Evolutionary conservation across 2,329 filamentous ascomycete species (phyloP), one percentile per base, ranked within the genome.

Genomic region (Monilinia fructigena): DNA sequence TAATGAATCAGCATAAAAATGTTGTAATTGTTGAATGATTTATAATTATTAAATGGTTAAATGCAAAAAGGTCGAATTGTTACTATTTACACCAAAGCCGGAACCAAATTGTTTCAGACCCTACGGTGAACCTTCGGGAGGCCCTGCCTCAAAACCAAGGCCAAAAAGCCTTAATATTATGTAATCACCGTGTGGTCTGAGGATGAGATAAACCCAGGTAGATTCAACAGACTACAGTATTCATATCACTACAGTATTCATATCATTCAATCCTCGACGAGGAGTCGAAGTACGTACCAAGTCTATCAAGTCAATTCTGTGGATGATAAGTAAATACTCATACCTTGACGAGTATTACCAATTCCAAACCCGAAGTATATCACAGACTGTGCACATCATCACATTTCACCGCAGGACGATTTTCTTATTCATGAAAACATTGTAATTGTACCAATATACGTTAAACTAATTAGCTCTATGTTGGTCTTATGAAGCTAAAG

Each of bases 401-500:
- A 48, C 7, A 14, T 4, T 47, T 16, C 14, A 18, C 40, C 8
- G 5, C 14, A 58, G 31, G 28, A 45, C 14, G 12, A 12, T 7
- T 2, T 20, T 58, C 10, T 45, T 31, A 28, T 20, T 45, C 4
- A 45, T 23, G n/a, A 18, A 26, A 61, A 26, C n/a, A 52, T 14
- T 50, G 28, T 23, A 50, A 18, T 61, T 10, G 28, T 38, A 61
- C 2, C n/a, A n/a, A 28, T 50, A 23, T 23, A 50, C 20, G 8
- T 61, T n/a, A 50, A 42, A 23, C 40, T 42, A 61, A 26, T 5
- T 50, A 61, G 47, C 20, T 61, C 58, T 61, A 61, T 50, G 7
- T 1, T 61, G 20, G 45, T 40, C 45, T 52, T 61, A 26, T 16
- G 31, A 38, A 61, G 45, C 47, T 38, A 52, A 35, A 2, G 28